Evolutionary conservation across 2,329 filamentous ascomycete species (phyloP), one percentile per base, ranked within the genome.

Genomic region (Pseudocercospora fijiensis): DNA sequence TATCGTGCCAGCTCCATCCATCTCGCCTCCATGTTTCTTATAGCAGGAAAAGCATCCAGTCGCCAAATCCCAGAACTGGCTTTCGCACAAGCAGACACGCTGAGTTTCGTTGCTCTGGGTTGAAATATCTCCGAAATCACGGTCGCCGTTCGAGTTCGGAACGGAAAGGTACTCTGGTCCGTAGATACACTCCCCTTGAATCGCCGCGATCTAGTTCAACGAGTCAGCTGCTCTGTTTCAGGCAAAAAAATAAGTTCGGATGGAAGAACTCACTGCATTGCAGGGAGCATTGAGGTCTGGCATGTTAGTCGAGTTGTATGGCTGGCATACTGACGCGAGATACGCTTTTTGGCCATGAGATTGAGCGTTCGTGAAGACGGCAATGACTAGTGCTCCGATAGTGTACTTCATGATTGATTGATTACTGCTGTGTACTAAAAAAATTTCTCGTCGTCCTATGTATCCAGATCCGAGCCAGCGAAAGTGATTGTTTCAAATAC

Each of bases 31-130:
- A 58, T 74, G 72, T 3, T 61, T 66, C 2, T 62, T 57, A 56
- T 66, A 71, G 63, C 72, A 73, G 16, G 65, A 65, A 6, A 57
- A 37, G 61, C 72, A 72, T n/a, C 68, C 72, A 3, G 22, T 20
- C 10, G 61, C 45, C n/a, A 60, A 58, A 30, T 64, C 61, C 63
- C 67, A 70, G 60, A 71, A 72, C 28, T 72, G 69, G 16, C 63
- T 67, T 51, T 71, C 59, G 67, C 72, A 74, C 53, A 73, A 43
- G 56, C 72, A 74, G 22, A 65, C 61, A 18, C 69, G 67, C 51
- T 73, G 70, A n/a, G 67, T 70, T n/a, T 62, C 63, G 64, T 67
- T 65, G 24, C 60, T 62, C n/a, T 67, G 67, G 47, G 30, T 47
- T 9, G 60, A 13, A 6, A 60, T n/a, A 7, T 61, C 57, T n/a